These are phyloP conservation scores for Tylopilus felleus DNA, from an alignment of 768 basidiomycete species.

Conservation along the genomic window DNA sequence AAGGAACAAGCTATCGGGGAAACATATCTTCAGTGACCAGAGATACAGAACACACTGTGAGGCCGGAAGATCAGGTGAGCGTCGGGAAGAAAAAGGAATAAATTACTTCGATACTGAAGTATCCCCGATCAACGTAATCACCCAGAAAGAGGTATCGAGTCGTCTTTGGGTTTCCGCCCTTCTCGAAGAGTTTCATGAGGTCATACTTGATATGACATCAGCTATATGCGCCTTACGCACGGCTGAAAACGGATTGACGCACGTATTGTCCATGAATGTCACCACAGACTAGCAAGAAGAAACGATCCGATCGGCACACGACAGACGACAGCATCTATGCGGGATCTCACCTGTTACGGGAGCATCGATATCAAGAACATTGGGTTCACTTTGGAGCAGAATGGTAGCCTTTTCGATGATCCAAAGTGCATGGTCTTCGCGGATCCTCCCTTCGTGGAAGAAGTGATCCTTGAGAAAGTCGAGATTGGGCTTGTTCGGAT, in stretches of 20 bases:
- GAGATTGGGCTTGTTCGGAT: slow-evolving; percentile 64
- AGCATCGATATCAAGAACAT: slow-evolving; percentile 66
- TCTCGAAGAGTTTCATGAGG: slow-evolving; percentile 77
- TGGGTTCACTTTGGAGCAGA: slow-evolving; percentile 56
- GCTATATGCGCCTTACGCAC: not conserved
- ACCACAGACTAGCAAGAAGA: slow-evolving; percentile 14
- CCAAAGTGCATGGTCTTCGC: slow-evolving; percentile 64
- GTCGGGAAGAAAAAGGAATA: not conserved
- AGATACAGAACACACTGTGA: slow-evolving; percentile 54
- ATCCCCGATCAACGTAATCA: slow-evolving; percentile 74
- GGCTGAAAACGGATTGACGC: slow-evolving; percentile 14
- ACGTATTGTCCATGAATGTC: slow-evolving; percentile 24
- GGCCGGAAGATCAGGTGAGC: slow-evolving; percentile 14
- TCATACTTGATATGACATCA: slow-evolving; percentile 49
- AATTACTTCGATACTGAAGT: slow-evolving; percentile 69
- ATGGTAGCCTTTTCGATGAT: slow-evolving; percentile 60
- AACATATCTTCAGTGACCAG: slow-evolving; percentile 63
- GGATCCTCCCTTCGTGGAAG: slow-evolving; percentile 64
- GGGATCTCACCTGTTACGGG: slow-evolving; percentile 59
- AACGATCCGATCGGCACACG: slow-evolving; percentile 3
- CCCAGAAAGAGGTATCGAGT: slow-evolving; percentile 74
- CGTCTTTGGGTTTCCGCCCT: slow-evolving; percentile 70
- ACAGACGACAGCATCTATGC: not conserved
- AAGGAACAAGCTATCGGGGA: slow-evolving; percentile 57
- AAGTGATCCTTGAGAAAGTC: slow-evolving; percentile 77